Evolutionary conservation across 176 grass and related monocot species (phyloP), one percentile per base, ranked within the genome.

Genomic region (Lolium multiflorum): DNA sequence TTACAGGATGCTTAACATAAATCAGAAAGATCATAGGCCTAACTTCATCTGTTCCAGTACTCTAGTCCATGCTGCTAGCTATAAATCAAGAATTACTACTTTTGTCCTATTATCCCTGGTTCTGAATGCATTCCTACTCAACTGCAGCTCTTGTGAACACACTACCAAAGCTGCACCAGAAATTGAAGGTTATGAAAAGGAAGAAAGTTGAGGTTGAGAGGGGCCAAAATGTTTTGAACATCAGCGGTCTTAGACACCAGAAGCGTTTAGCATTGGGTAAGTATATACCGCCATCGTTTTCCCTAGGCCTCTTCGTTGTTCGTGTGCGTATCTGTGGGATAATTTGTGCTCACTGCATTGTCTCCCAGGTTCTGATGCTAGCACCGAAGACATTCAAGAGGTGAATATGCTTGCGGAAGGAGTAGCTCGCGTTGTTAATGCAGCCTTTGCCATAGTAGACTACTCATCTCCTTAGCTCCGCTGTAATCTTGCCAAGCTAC

Each of bases 111-210:
- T 65, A 18, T 14, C 7, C 31, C 55, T 77, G 7, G 54, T 72
- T 88, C 44, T 17, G n/a, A 86, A 37, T 22, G 16, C 38, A 78
- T 83, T 46, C 84, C 9, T 50, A 48, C 49, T 74, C 67, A 83
- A 72, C 56, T 60, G 75, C 76, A 91, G 89, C 64, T 60, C 49
- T 91, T 31, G 59, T 11, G 15, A 87, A 91, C 9, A 82, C 69
- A 43, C 80, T 87, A 60, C 81, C 85, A 6, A 38, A 68, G 28
- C 61, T 87, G 60, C 81, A 84, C 59, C 59, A 84, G 81, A 87
- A 91, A 76, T 39, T 84, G 46, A 21, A 74, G 55, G 81, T 13
- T 18, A 14, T 91, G 85, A 76, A 81, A 13, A 84, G 86, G 69
- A 84, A 84, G 76, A 80, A 41, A 18, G 76, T 31, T 39, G 80